A percentile compares a stretch with the other conserved stretches of the same genome.
phyloP scores from a whole-genome alignment of 2,329 filamentous ascomycete species.

The Paraconiothyrium sp. region DNA sequence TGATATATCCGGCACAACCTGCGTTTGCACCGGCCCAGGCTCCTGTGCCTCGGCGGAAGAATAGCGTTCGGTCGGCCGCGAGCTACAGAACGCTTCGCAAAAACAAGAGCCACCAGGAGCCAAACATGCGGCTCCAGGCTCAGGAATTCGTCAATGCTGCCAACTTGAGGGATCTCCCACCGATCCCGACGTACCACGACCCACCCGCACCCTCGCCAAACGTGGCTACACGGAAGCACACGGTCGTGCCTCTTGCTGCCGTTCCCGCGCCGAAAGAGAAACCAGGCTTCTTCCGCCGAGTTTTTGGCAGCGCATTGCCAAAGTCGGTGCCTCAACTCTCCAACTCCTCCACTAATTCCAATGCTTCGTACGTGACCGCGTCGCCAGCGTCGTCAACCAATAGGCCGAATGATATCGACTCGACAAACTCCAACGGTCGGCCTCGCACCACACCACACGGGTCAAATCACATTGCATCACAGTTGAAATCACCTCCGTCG shows the following conservation, averaged over 20 bases:
- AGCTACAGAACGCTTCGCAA: conserved; percentile 54
- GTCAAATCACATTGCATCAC: conserved; percentile 56
- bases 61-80: conserved; percentile 68
- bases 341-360: conserved; percentile 27
- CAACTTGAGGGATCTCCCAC: conserved; percentile 54
- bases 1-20: conserved; percentile 50
- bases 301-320: conserved; percentile 76
- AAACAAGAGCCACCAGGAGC: conserved; percentile 54
- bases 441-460: conserved; percentile 52
- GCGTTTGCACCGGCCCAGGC: conserved; percentile 51
- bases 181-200: conserved; percentile 57
- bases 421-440: conserved; percentile 43
- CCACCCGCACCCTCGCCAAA: conserved; percentile 63
- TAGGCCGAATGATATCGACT: conserved; percentile 38
- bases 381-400: conserved; percentile 30
- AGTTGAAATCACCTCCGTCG: conserved; percentile 55
- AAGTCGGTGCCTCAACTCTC: conserved; percentile 58
- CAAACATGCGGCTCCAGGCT: conserved; percentile 56
- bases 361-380: conserved; percentile 27
- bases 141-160: conserved; percentile 60
- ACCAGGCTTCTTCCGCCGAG: conserved; percentile 89
- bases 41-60: conserved; percentile 61
- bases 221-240: conserved; percentile 60
- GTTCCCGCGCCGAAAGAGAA: conserved; percentile 65
- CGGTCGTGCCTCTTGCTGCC: conserved; percentile 49